phyloP scores from a whole-genome alignment of 257 asterid species.

The Fraxinus americana region DNA sequence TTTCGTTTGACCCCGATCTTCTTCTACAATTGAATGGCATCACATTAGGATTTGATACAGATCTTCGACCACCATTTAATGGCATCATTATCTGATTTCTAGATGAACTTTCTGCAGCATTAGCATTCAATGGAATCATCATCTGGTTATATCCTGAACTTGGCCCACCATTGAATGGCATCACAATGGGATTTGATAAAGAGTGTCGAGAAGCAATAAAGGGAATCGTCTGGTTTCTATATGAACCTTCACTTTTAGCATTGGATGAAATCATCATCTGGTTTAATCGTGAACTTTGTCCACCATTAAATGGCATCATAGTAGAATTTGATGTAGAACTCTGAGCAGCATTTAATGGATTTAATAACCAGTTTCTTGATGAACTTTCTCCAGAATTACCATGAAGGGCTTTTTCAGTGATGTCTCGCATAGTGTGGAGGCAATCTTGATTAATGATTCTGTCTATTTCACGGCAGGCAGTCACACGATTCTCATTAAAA shows the following conservation, averaged over 20 bases:
- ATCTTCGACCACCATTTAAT: neutral
- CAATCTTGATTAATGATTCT: constrained; percentile 33
- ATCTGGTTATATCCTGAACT: neutral
- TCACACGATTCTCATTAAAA: constrained; percentile 32
- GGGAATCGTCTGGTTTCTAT: neutral
- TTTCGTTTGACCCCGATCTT: neutral
- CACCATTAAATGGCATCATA: neutral
- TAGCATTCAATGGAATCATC: neutral
- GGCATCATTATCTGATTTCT: constrained; percentile 2
- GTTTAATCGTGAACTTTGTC: neutral
- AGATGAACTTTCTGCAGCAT: neutral
- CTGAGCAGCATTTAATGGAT: constrained; percentile 6
- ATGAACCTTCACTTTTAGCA: neutral
- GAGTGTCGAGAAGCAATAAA: neutral
- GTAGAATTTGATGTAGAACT: neutral
- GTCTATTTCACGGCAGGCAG: constrained; percentile 22
- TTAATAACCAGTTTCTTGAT: neutral
- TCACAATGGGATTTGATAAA: neutral
- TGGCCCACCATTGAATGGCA: neutral
- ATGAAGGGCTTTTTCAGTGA: constrained; percentile 37
- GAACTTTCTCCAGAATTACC: constrained; percentile 21
- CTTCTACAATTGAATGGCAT: neutral
- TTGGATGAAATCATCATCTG: neutral
- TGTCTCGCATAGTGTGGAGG: constrained; percentile 44
- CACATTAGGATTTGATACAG: neutral